Percentiles rank a stretch among this genome's conserved stretches.
These are phyloP conservation scores for Neonectria coccinea DNA, from an alignment of 2,329 filamentous ascomycete species.

Conservation along the genomic window DNA sequence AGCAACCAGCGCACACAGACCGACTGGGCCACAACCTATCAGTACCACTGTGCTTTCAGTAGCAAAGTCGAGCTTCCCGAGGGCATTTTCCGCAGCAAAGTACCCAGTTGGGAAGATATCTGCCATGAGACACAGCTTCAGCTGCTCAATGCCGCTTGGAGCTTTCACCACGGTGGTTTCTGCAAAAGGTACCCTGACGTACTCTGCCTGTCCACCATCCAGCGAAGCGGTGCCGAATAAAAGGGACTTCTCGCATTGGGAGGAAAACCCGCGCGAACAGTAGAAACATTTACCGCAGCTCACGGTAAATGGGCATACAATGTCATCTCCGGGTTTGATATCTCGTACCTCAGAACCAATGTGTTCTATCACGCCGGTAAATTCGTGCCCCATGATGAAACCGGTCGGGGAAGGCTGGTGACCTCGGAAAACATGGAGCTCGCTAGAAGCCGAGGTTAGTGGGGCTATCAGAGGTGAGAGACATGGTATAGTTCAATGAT, in stretches of 20 bases:
- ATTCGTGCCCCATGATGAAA: slow-evolving; percentile 81
- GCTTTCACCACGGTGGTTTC: slow-evolving; percentile 32
- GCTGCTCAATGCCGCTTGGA: slow-evolving; percentile 19
- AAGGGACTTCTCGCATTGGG: slow-evolving; percentile 26
- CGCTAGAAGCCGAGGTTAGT: slow-evolving; percentile 47
- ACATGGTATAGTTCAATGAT: neutral
- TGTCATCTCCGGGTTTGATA: slow-evolving; percentile 10
- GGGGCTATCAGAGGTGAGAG: neutral
- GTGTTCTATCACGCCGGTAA: slow-evolving; percentile 79
- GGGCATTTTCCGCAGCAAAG: slow-evolving; percentile 68
- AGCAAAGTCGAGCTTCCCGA: neutral
- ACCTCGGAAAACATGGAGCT: slow-evolving; percentile 86
- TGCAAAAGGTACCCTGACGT: slow-evolving; percentile 29
- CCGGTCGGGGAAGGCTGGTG: slow-evolving; percentile 75
- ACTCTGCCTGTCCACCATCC: slow-evolving; percentile 35
- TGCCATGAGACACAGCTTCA: slow-evolving; percentile 35
- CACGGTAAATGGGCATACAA: slow-evolving; percentile 35
- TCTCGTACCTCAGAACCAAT: slow-evolving; percentile 64
- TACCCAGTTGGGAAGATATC: slow-evolving; percentile 39
- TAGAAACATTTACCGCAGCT: slow-evolving; percentile 38
- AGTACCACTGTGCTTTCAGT: slow-evolving; percentile 22
- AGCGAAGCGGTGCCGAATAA: slow-evolving; percentile 24
- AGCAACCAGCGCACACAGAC: slow-evolving; percentile 30
- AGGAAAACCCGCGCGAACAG: slow-evolving; percentile 25
- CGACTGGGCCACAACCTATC: slow-evolving; percentile 37